A percentile compares a stretch with the other conserved stretches of the same genome.
phyloP scores from a whole-genome alignment of 2,329 filamentous ascomycete species.

The Pestalotiopsis sp. region DNA sequence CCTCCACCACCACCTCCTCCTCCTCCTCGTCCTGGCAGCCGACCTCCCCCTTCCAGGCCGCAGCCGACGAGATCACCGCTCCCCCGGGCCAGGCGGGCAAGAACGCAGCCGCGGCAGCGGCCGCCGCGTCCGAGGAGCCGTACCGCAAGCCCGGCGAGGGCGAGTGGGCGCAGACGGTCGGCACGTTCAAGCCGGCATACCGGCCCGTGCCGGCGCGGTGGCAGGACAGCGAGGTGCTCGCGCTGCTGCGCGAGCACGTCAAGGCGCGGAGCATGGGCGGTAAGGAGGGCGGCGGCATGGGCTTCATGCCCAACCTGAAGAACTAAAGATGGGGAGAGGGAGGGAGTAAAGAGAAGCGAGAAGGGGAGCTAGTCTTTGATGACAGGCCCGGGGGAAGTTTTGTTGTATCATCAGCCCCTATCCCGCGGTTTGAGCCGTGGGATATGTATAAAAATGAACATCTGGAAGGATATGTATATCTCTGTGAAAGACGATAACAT shows the following conservation, averaged over 20 bases:
- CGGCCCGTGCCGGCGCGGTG: slow-evolving; percentile 85
- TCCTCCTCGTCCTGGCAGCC: slow-evolving; percentile 18
- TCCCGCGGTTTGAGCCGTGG: background rate
- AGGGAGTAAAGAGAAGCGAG: background rate
- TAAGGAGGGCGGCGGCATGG: slow-evolving; percentile 52
- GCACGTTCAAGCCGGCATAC: slow-evolving; percentile 92
- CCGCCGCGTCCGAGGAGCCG: slow-evolving; percentile 34
- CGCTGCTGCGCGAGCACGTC: slow-evolving; percentile 80
- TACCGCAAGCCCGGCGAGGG: slow-evolving; percentile 50
- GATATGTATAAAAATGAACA: background rate
- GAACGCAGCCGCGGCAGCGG: slow-evolving; percentile 28
- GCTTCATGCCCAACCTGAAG: slow-evolving; percentile 54
- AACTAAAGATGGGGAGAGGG: background rate
- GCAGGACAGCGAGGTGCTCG: slow-evolving; percentile 80
- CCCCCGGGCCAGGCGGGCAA: slow-evolving; percentile 18
- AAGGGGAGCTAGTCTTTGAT: background rate
- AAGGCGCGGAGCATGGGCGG: slow-evolving; percentile 67
- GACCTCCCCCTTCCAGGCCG: slow-evolving; percentile 17
- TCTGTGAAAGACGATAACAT: background rate
- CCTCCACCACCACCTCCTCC: slow-evolving; percentile 26
- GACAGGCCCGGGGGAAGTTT: background rate
- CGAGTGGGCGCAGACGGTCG: slow-evolving; percentile 96
- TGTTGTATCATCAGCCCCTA: background rate
- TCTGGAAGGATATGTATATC: background rate
- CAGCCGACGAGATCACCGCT: slow-evolving; percentile 19